A percentile compares a stretch with the other conserved stretches of the same genome.
Evolutionary conservation across 2,329 filamentous ascomycete species (phyloP).

Genomic region (Mariannaea sp.): DNA sequence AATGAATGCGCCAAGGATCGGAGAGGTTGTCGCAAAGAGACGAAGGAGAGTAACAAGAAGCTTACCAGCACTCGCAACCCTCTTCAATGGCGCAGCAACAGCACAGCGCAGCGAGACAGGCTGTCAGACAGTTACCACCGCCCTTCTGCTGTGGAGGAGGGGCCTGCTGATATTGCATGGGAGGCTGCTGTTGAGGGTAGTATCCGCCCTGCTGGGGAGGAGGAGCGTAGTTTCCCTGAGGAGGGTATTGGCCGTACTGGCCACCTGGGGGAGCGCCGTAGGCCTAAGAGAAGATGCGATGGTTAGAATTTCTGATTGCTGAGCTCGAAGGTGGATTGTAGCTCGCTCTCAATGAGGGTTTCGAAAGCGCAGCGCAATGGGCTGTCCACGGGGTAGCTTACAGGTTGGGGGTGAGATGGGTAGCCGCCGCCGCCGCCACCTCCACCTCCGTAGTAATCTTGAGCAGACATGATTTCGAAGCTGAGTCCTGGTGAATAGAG

Average conservation of each 20-base stretch:
- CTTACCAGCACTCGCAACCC: slow-evolving; percentile 55
- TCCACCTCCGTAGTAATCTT: slow-evolving; percentile 47
- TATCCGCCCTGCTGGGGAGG: slow-evolving; percentile 43
- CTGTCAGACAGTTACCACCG: slow-evolving; percentile 50
- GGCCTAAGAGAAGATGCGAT: slow-evolving; percentile 26
- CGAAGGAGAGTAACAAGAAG: not conserved
- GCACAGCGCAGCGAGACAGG: slow-evolving; percentile 55
- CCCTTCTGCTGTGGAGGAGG: slow-evolving; percentile 43
- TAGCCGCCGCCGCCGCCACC: slow-evolving; percentile 38
- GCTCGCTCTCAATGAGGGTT: slow-evolving; percentile 5
- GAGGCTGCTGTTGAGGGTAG: slow-evolving; percentile 44
- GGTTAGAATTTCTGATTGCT: slow-evolving; percentile 21
- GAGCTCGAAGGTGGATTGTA: not conserved
- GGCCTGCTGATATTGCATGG: slow-evolving; percentile 51
- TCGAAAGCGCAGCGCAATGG: not conserved
- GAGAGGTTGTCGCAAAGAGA: not conserved
- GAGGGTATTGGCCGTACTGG: slow-evolving; percentile 38
- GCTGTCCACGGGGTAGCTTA: slow-evolving; percentile 34
- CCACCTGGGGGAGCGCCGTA: slow-evolving; percentile 41
- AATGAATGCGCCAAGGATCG: slow-evolving; percentile 10
- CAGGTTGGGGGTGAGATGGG: slow-evolving; percentile 48
- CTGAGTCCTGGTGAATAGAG: not conserved
- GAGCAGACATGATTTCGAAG: slow-evolving; percentile 44
- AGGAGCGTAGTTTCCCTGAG: slow-evolving; percentile 40
- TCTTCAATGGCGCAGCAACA: slow-evolving; percentile 58